These are phyloP conservation scores for Furcasterigmium sp. DNA, from an alignment of 2,329 filamentous ascomycete species.

Conservation along the genomic window DNA sequence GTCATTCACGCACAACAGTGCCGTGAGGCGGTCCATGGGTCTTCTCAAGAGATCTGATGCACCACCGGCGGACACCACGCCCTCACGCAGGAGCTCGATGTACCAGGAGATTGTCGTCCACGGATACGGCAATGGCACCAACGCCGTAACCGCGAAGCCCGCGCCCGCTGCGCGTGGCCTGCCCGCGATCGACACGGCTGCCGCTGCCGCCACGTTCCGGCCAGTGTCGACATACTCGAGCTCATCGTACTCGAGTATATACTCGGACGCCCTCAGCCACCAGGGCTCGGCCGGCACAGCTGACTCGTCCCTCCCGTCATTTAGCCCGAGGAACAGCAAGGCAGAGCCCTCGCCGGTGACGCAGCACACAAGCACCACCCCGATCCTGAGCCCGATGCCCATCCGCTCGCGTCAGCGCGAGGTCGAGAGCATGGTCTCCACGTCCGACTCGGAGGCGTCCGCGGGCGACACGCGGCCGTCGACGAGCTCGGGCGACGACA, in stretches of 20 bases:
- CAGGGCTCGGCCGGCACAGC: slow-evolving; percentile 18
- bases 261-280: slow-evolving; percentile 20
- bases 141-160: slow-evolving; percentile 23
- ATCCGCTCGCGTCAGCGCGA: slow-evolving; percentile 20
- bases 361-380: background rate
- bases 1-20: slow-evolving; percentile 16
- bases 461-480: too few relatives aligned
- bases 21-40: slow-evolving; percentile 26
- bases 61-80: slow-evolving; percentile 10
- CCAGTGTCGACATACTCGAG: slow-evolving; percentile 11
- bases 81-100: slow-evolving; percentile 8
- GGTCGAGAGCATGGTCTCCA: slow-evolving; percentile 17
- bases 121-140: slow-evolving; percentile 50
- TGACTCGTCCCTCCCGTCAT: slow-evolving; percentile 18
- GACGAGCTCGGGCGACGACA: background rate
- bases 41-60: slow-evolving; percentile 19
- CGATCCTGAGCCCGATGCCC: slow-evolving; percentile 13
- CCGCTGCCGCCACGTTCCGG: slow-evolving; percentile 6
- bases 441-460: background rate
- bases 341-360: slow-evolving; percentile 2
- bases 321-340: slow-evolving; percentile 12
- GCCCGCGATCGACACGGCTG: background rate
- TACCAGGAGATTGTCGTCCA: slow-evolving; percentile 48
- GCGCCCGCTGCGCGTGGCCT: background rate
- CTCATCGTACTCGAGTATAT: slow-evolving; percentile 12